These are phyloP conservation scores for Xylaria sp. DNA, from an alignment of 2,329 filamentous ascomycete species.

Conservation along the genomic window DNA sequence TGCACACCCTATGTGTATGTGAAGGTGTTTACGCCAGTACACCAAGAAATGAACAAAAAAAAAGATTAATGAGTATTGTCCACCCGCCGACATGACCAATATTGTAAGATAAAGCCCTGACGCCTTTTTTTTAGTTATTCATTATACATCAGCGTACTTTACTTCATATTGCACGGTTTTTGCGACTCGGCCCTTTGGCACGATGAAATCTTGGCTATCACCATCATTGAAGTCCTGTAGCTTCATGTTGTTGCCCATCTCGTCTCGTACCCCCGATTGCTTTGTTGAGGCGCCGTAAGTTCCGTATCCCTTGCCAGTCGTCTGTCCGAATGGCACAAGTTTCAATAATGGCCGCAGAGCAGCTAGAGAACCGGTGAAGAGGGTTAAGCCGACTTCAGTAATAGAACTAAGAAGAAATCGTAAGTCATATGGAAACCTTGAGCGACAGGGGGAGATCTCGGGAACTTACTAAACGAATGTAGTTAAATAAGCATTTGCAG, in stretches of 20 bases:
- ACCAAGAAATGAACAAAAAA: conserved; percentile 31
- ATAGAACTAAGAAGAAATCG: conserved; percentile 31
- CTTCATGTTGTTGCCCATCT: conserved; percentile 40
- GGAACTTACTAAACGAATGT: conserved; percentile 42
- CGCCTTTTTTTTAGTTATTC: conserved; percentile 30
- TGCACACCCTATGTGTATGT: no score
- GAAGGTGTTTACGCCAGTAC: conserved; percentile 25
- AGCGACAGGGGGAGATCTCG: neutral
- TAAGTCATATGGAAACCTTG: conserved; percentile 18
- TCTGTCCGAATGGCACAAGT: conserved; percentile 36
- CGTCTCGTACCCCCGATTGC: conserved; percentile 30
- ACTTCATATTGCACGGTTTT: conserved; percentile 41
- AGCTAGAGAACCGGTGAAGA: conserved; percentile 38
- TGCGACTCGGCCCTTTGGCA: conserved; percentile 37
- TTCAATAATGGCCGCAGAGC: conserved; percentile 39
- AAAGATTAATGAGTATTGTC: conserved; percentile 22
- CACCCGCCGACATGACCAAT: conserved; percentile 10
- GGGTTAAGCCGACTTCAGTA: conserved; percentile 37
- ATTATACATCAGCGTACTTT: conserved; percentile 32
- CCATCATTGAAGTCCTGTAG: conserved; percentile 39
- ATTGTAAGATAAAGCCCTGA: conserved; percentile 6
- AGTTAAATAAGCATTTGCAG: conserved; percentile 37
- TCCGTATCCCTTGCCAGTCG: conserved; percentile 32
- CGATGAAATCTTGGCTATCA: conserved; percentile 39
- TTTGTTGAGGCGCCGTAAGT: conserved; percentile 34